Conservation (phyloP, 2,329 filamentous ascomycete genomes). For the Colletotrichum australisinense region DNA sequence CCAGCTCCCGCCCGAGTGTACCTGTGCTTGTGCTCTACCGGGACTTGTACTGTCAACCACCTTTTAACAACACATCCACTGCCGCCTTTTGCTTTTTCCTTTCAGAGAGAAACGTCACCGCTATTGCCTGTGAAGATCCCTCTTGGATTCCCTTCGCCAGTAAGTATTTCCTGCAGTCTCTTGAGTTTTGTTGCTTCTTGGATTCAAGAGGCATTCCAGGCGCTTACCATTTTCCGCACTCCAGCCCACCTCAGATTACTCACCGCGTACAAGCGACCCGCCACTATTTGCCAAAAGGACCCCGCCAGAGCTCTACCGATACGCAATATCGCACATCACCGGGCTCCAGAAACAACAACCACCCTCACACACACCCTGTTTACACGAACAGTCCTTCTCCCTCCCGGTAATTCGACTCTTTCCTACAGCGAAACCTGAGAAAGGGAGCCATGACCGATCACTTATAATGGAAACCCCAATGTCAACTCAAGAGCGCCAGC, state of each 20-base stretch:
- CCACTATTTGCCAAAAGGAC: constrained; percentile 17
- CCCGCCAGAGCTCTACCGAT: constrained; percentile 29
- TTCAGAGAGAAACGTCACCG: background rate
- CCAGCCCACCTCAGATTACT: constrained; percentile 19
- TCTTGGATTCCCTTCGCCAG: background rate
- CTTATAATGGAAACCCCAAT: constrained; percentile 63
- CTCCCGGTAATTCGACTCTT: background rate
- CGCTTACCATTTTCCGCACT: background rate
- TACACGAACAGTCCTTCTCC: background rate
- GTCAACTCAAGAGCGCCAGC: constrained; percentile 80
- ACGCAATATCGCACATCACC: constrained; percentile 1
- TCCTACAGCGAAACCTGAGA: background rate
- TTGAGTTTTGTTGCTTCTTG: background rate
- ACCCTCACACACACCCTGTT: background rate
- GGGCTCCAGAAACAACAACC: constrained; percentile 9
- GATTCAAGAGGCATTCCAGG: background rate
- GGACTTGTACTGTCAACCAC: constrained; percentile 3
- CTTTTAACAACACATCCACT: background rate
- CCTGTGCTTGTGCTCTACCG: background rate
- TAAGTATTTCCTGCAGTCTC: background rate
- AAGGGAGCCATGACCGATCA: constrained; percentile 22
- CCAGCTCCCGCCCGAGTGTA: constrained; percentile 6
- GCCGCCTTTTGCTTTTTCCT: background rate
- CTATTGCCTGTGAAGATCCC: background rate
- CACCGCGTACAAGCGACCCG: constrained; percentile 29